Conservation (phyloP, 306 rosid species). For the Sesbania bispinosa region DNA sequence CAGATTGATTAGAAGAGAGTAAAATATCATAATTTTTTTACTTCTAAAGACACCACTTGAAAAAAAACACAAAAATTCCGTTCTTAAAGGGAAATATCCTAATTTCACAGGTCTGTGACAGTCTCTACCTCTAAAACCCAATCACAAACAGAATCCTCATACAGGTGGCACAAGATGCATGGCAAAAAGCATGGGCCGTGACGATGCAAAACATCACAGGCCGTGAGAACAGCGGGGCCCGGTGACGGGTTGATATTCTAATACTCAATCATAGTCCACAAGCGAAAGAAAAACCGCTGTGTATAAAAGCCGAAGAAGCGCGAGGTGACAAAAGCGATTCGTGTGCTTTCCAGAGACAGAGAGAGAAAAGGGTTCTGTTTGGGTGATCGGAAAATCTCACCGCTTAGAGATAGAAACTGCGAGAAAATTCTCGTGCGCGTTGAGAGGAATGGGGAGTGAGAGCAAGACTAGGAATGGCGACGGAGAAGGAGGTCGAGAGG, state of each 20-base stretch:
- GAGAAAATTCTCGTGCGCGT: not conserved
- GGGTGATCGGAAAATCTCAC: conserved; percentile 21
- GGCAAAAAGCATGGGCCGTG: not conserved
- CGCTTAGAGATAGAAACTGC: not conserved
- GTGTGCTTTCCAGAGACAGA: not conserved
- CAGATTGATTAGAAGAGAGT: no score
- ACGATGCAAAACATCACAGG: not conserved
- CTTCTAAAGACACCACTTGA: not conserved
- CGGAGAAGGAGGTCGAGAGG: not conserved
- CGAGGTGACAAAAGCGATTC: conserved; percentile 15
- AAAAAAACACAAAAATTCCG: not conserved
- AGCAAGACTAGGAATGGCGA: not conserved
- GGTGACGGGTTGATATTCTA: not conserved
- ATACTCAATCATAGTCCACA: conserved; percentile 27
- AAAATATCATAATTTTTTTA: not conserved
- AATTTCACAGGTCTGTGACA: not conserved
- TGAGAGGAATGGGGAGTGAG: conserved; percentile 28
- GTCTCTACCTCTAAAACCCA: not conserved
- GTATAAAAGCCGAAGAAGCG: conserved; percentile 20
- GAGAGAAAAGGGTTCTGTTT: not conserved
- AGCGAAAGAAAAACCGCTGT: conserved; percentile 11
- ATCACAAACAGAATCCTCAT: not conserved
- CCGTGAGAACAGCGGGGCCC: not conserved
- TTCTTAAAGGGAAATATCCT: not conserved
- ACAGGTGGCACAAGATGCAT: not conserved